Base-by-base conservation (phyloP, 805 yeast species). In the Wickerhamomyces ciferrii region DNA sequence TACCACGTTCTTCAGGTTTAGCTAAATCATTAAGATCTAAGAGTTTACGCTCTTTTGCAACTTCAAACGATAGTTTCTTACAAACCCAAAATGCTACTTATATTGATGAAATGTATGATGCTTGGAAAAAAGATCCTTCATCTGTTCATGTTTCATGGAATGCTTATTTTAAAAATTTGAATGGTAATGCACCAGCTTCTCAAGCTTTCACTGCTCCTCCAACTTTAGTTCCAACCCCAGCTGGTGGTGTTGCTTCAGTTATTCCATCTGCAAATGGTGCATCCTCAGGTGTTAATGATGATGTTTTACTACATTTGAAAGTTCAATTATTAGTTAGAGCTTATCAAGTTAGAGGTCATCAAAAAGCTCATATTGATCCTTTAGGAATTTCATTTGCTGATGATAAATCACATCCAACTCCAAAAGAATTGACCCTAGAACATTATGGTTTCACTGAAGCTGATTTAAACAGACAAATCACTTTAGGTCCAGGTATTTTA, bases 301-400 rank as follows among this genome's bases (percentile, higher is more conserved):
- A 77, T 53, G 88, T 91, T 40, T 76, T 86, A 53, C 77, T 87
- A 52, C 98, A 94, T 67, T 79, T 94, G 75, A 94, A 94, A 69
- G 95, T 90, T 17, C 99, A 94, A 76, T 79, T 94, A 58, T 77
- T 94, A 59, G 97, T 95, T 53, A 87, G 99, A 69, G 99, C 99
- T 27, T 94, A 91, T 72, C 99, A 94, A 74, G 99, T 94, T 44
- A 83, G 98, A 70, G 99, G 99, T 56, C 99, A 94, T 69, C 86
- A 84, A 68, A 88, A 87, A 73, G 97, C 98, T 41, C 84, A 83
- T 59, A 84, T 90, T 51, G 99, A 94, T 69, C 99, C 99, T n/a
- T 74, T 94, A 62, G 92, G 86, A 34, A 86, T 92, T 61, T 81
- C 91, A 18, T 87, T 83, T 63, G 97, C 94, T 57, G 87, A 81